Evolutionary conservation across 306 rosid genomes (phyloP).

Genomic region (Pachyrhizus erosus): DNA sequence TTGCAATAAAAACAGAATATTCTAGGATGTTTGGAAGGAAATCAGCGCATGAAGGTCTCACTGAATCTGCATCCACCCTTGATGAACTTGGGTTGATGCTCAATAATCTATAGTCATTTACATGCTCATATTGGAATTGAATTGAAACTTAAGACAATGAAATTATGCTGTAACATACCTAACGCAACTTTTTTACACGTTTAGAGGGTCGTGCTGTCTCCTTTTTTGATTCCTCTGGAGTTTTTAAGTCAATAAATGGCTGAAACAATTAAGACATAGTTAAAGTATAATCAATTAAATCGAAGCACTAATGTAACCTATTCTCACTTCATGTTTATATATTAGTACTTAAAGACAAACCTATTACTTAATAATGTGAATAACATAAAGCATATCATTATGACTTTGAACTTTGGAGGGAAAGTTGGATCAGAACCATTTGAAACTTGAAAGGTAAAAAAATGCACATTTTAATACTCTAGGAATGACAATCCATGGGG

Average conservation of each 20-base stretch:
- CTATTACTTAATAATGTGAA: background rate
- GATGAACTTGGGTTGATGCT: background rate
- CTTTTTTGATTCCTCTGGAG: conserved; percentile 73
- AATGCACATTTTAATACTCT: background rate
- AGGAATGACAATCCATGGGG: background rate
- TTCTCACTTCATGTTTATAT: conserved; percentile 6
- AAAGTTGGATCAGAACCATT: conserved; percentile 5
- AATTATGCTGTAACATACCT: conserved; percentile 41
- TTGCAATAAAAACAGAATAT: background rate
- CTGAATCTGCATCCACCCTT: background rate
- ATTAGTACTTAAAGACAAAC: conserved; percentile 8
- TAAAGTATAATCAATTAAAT: conserved; percentile 8
- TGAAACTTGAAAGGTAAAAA: background rate
- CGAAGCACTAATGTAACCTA: conserved; percentile 32
- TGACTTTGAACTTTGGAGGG: background rate
- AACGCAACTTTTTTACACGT: conserved; percentile 68
- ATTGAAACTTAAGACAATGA: conserved; percentile 9
- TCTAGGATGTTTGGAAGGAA: conserved; percentile 17
- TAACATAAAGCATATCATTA: background rate
- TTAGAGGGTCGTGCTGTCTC: conserved; percentile 72
- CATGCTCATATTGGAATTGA: conserved; percentile 16
- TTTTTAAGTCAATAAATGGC: conserved; percentile 80
- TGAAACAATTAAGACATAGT: conserved; percentile 56
- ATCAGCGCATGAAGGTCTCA: conserved; percentile 17
- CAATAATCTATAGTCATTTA: background rate